A percentile compares a stretch with the other conserved stretches of the same genome.
Evolutionary conservation across 2,329 filamentous ascomycete genomes (phyloP).

Genomic region (Neofusicoccum cordaticola): DNA sequence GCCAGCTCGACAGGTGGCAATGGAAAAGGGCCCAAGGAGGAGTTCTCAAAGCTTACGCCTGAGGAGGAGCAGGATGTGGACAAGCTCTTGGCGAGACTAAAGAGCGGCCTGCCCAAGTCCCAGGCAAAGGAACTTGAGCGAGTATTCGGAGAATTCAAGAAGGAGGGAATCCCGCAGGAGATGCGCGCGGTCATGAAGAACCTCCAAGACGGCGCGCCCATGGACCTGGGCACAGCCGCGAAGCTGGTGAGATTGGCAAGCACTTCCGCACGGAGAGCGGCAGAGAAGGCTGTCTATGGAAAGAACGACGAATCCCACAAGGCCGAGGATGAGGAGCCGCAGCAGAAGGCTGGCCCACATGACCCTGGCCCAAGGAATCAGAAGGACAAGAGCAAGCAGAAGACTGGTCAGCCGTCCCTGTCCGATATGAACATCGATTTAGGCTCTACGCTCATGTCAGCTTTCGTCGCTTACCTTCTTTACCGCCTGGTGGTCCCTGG

Average conservation of each 20-base stretch:
- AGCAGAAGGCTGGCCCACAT: slow-evolving; percentile 45
- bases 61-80: slow-evolving; percentile 60
- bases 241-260: slow-evolving; percentile 58
- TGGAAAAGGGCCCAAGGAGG: slow-evolving; percentile 27
- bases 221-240: slow-evolving; percentile 57
- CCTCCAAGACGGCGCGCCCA: slow-evolving; percentile 46
- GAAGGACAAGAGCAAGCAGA: slow-evolving; percentile 23
- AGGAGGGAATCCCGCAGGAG: slow-evolving; percentile 67
- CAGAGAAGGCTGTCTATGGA: slow-evolving; percentile 36
- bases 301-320: slow-evolving; percentile 25
- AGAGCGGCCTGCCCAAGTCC: slow-evolving; percentile 59
- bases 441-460: slow-evolving; percentile 54
- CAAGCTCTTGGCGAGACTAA: slow-evolving; percentile 55
- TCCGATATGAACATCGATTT: slow-evolving; percentile 54
- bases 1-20: slow-evolving; percentile 26
- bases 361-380: slow-evolving; percentile 40
- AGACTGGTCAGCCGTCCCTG: slow-evolving; percentile 23
- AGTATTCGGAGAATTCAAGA: slow-evolving; percentile 61
- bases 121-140: slow-evolving; percentile 60
- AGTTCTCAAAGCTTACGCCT: slow-evolving; percentile 47
- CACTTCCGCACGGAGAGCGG: slow-evolving; percentile 54
- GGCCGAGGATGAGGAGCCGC: slow-evolving; percentile 29
- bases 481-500: slow-evolving; percentile 65
- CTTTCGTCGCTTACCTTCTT: slow-evolving; percentile 61
- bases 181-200: slow-evolving; percentile 59